Evolutionary conservation across 805 yeast genomes (phyloP).

Genomic region (Nakazawaea ernobii): DNA sequence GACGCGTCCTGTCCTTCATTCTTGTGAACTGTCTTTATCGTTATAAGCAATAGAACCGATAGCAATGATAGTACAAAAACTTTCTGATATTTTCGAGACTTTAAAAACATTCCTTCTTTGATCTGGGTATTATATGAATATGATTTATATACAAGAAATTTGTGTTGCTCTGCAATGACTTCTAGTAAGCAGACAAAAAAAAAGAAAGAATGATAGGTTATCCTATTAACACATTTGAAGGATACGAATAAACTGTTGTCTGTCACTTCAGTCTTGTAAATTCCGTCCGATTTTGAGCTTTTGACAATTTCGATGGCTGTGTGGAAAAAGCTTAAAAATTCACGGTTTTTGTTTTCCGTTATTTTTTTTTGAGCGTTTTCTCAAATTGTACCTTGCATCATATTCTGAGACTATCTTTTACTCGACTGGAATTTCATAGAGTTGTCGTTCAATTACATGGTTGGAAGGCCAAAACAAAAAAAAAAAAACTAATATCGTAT

Average conservation of each 20-base stretch:
- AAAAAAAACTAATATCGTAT: too few species aligned
- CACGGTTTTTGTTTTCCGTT: too few species aligned
- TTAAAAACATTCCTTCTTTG: constrained; percentile 1
- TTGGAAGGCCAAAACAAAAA: too few species aligned
- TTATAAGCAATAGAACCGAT: background rate
- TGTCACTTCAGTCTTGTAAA: too few species aligned
- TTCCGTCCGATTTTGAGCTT: too few species aligned
- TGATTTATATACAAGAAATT: background rate
- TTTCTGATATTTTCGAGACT: background rate
- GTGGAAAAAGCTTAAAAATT: background rate
- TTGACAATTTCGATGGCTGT: background rate
- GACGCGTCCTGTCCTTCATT: background rate
- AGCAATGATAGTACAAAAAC: background rate
- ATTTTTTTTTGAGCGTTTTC: background rate
- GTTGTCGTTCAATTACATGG: too few species aligned
- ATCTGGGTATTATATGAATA: background rate
- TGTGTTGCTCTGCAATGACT: too few species aligned
- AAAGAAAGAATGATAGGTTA: background rate
- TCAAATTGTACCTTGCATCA: background rate
- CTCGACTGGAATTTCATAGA: too few species aligned
- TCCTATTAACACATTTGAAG: too few species aligned
- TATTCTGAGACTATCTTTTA: too few species aligned
- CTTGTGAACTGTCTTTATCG: background rate
- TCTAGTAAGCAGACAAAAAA: too few species aligned
- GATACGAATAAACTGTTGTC: too few species aligned